Base-by-base conservation (phyloP, 768 basidiomycete species). In the Thelephora aurantiotincta region DNA sequence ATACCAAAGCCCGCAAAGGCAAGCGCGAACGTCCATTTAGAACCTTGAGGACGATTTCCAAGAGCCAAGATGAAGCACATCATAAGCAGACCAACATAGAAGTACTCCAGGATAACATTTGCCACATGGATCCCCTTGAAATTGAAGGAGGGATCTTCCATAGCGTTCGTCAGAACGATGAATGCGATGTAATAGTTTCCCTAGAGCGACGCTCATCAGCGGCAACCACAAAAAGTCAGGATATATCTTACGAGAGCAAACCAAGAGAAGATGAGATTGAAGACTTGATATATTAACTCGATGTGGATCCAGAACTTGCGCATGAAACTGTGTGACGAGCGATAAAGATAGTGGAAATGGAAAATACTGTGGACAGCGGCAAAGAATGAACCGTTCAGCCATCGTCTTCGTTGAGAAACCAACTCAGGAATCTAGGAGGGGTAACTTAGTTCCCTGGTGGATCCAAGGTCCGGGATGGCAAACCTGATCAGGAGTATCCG, bases 371-470 rank as follows among this genome's bases (percentile, higher is more conserved):
- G 92, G 13, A 98, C 79, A 0, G 86, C 89, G 9, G 93, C 96
- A 63, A 99, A 99, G 78, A 99, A 98, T 3, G 90, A 93, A 12
- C 94, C 91, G 62, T 97, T 97, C 22, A 99, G 73, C 94, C 94
- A 98, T 35, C 93, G 82, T 34, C 94, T 76, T 45, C 94, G 82
- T 60, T 98, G 94, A 0, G 88, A 88, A 56, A 99, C 90, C 51
- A 98, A 66, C 61, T 97, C 94, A 0, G 94, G 89, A 14, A 94
- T 80, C 76, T 82, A 52, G 5, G 5, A 43, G 41, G 22, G 16
- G 38, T 14, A 14, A 36, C 37, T 14, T 13, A 11, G 46, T 46
- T 37, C 46, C 14, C 7, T n/a, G 36, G 41, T 11, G 44, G 14
- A 49, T 34, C 33, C 11, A n/a, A 35, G 30, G 13, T 35, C 2